These are phyloP conservation scores for Fraxinus nigra DNA, from an alignment of 305 asterid genomes.

Conservation along the genomic window DNA sequence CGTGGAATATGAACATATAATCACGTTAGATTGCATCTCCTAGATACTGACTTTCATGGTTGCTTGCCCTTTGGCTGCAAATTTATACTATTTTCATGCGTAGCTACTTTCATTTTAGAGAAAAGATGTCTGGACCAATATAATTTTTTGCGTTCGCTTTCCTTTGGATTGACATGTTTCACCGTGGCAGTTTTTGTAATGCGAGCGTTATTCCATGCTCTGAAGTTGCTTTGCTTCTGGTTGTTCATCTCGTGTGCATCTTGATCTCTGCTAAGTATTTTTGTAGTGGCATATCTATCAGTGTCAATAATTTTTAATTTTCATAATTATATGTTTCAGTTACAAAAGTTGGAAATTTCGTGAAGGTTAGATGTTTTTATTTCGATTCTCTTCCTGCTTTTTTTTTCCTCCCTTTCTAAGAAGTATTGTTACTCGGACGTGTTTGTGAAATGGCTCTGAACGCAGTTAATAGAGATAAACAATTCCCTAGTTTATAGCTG, in stretches of 20 bases:
- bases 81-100: slow-evolving; percentile 55
- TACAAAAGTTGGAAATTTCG: too few relatives aligned
- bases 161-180: slow-evolving; percentile 59
- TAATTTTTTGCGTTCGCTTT: slow-evolving; percentile 52
- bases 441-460: background rate
- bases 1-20: background rate
- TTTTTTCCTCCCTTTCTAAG: too few relatives aligned
- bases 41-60: slow-evolving; percentile 18
- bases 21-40: background rate
- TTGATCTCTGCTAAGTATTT: background rate
- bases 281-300: background rate
- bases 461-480: background rate
- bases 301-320: background rate
- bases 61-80: slow-evolving; percentile 78
- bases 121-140: slow-evolving; percentile 48
- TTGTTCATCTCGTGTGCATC: background rate
- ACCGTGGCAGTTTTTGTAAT: slow-evolving; percentile 42
- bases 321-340: background rate
- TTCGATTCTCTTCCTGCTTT: background rate
- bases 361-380: background rate
- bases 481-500: background rate
- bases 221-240: background rate
- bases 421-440: background rate
- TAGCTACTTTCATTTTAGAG: slow-evolving; percentile 64
- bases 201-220: slow-evolving; percentile 38